Conservation (phyloP, 2,329 filamentous ascomycete species). For the Trichoderma cornu-damae region DNA sequence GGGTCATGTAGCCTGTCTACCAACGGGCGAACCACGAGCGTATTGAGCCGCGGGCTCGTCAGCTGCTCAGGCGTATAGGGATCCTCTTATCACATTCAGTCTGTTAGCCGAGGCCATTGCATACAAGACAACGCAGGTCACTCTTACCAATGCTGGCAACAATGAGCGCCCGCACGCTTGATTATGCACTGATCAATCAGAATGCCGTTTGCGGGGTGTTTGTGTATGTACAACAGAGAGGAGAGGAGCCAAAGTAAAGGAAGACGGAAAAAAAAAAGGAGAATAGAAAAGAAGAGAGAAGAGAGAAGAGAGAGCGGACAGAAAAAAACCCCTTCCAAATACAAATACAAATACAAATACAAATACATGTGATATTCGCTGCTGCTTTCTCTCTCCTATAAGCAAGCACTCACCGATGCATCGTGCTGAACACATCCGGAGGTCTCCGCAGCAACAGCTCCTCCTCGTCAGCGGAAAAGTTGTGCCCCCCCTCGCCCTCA, state of each 20-base stretch:
- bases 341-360: background rate
- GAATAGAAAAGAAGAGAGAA: background rate
- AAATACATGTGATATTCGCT: too few relatives aligned
- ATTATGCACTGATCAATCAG: background rate
- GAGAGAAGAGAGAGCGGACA: too few relatives aligned
- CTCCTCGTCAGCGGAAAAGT: background rate
- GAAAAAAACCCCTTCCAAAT: too few relatives aligned
- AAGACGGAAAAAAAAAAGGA: background rate
- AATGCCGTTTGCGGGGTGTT: too few relatives aligned
- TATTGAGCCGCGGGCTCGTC: slow-evolving; percentile 62
- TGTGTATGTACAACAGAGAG: too few relatives aligned
- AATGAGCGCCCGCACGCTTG: slow-evolving; percentile 19
- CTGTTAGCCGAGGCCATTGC: background rate
- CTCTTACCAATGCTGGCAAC: slow-evolving; percentile 23
- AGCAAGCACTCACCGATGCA: slow-evolving; percentile 18
- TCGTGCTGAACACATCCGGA: slow-evolving; percentile 10
- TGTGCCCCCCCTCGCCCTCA: background rate
- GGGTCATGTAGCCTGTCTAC: slow-evolving; percentile 62
- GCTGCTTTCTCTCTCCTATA: too few relatives aligned
- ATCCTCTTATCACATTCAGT: slow-evolving; percentile 34
- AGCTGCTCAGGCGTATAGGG: slow-evolving; percentile 55
- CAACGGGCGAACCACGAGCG: slow-evolving; percentile 60
- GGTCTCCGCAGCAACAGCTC: background rate
- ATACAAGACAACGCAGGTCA: too few relatives aligned
- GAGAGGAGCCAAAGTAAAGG: background rate